These are phyloP conservation scores for Beauveria asiatica DNA, from an alignment of 2,329 filamentous ascomycete genomes.

Conservation along the genomic window DNA sequence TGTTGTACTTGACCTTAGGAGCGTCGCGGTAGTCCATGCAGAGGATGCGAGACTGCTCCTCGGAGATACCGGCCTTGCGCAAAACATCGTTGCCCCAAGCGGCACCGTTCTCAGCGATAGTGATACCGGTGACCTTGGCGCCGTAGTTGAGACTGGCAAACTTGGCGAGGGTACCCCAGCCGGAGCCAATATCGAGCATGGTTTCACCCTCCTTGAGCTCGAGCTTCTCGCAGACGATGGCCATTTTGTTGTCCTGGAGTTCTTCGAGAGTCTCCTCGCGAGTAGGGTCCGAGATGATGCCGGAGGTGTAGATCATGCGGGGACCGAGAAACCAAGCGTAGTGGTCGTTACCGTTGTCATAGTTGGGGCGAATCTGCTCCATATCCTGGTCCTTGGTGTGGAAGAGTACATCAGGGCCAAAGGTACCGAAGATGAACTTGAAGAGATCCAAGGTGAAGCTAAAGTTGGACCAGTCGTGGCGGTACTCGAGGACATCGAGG, in stretches of 20 bases:
- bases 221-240: constrained; percentile 93
- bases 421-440: constrained; percentile 79
- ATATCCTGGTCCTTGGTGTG: constrained; percentile 92
- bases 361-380: constrained; percentile 95
- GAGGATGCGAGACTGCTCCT: constrained; percentile 83
- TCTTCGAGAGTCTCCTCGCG: constrained; percentile 87
- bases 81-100: constrained; percentile 92
- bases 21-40: constrained; percentile 98
- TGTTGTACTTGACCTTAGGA: constrained; percentile 75
- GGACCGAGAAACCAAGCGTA: constrained; percentile 98
- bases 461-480: constrained; percentile 96
- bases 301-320: constrained; percentile 98
- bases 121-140: constrained; percentile 78
- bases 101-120: constrained; percentile 91
- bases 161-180: constrained; percentile 92
- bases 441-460: constrained; percentile 78
- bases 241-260: constrained; percentile 95
- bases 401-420: constrained; percentile 85
- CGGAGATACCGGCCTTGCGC: constrained; percentile 69
- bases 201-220: constrained; percentile 70
- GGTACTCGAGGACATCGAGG: constrained; percentile 82
- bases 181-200: constrained; percentile 91
- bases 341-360: constrained; percentile 96
- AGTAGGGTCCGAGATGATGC: constrained; percentile 81
- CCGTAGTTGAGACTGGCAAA: constrained; percentile 92